Conservation (phyloP, 768 basidiomycete species). For the Boletus reticulatus region DNA sequence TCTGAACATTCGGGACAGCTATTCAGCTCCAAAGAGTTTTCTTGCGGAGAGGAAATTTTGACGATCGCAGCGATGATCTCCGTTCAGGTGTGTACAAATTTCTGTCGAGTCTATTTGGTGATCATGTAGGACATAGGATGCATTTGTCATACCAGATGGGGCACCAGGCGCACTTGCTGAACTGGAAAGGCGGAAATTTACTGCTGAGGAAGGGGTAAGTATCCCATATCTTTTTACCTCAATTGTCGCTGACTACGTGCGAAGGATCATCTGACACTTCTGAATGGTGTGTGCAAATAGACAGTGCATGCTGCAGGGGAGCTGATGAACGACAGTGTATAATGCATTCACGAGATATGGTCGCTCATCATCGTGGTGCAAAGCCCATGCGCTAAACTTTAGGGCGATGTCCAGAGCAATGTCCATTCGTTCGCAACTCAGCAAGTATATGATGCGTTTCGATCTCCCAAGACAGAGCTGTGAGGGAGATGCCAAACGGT, state of each 20-base stretch:
- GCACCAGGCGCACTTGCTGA: slow-evolving; percentile 84
- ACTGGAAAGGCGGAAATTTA: slow-evolving; percentile 92
- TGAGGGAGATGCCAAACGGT: slow-evolving; percentile 77
- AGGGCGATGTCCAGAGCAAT: slow-evolving; percentile 91
- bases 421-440: slow-evolving; percentile 91
- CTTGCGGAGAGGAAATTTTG: slow-evolving; percentile 93
- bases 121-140: slow-evolving; percentile 53
- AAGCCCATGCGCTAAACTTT: slow-evolving; percentile 88
- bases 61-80: slow-evolving; percentile 96
- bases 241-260: neutral
- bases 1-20: slow-evolving; percentile 47
- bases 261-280: slow-evolving; percentile 90
- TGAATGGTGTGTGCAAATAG: slow-evolving; percentile 69
- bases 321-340: slow-evolving; percentile 59
- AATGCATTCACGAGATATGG: slow-evolving; percentile 89
- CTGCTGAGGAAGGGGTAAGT: slow-evolving; percentile 93
- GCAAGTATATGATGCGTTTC: slow-evolving; percentile 93
- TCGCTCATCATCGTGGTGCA: slow-evolving; percentile 89
- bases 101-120: neutral
- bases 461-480: slow-evolving; percentile 81
- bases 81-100: slow-evolving; percentile 60
- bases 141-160: slow-evolving; percentile 87
- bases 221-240: neutral
- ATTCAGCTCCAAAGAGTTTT: slow-evolving; percentile 79
- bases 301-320: neutral